Conservation (phyloP, 1,284 basidiomycete species). For the Cryptococcus hybrid region DNA sequence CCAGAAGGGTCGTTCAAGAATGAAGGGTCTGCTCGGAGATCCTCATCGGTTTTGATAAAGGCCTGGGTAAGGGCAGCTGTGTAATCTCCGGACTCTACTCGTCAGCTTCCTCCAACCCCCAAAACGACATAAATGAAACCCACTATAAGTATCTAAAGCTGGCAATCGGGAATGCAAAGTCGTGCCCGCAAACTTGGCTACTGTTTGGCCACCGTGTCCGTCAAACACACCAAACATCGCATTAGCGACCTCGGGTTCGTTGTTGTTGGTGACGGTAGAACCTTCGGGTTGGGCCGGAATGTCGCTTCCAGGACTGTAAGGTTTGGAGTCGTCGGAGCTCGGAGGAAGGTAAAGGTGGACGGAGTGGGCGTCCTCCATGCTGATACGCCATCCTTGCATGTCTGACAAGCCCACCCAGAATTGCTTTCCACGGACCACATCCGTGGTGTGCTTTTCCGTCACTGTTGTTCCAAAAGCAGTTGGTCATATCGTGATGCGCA, state of each 20-base stretch:
- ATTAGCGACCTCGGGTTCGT: slow-evolving; percentile 50
- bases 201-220: slow-evolving; percentile 90
- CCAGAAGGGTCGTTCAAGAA: slow-evolving; percentile 92
- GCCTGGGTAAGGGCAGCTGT: slow-evolving; percentile 77
- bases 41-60: slow-evolving; percentile 93
- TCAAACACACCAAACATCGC: slow-evolving; percentile 96
- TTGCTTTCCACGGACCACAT: slow-evolving; percentile 68
- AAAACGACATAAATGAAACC: slow-evolving; percentile 13
- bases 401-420: slow-evolving; percentile 83
- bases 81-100: slow-evolving; percentile 61
- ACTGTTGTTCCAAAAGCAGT: slow-evolving; percentile 36
- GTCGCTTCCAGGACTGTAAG: slow-evolving; percentile 49
- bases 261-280: slow-evolving; percentile 47
- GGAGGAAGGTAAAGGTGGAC: slow-evolving; percentile 60
- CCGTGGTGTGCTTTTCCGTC: slow-evolving; percentile 78
- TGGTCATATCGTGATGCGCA: too few species aligned
- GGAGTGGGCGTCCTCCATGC: slow-evolving; percentile 99
- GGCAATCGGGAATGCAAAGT: slow-evolving; percentile 81
- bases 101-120: too few species aligned
- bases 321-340: slow-evolving; percentile 9
- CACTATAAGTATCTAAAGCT: slow-evolving; percentile 67
- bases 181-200: slow-evolving; percentile 87
- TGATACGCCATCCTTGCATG: slow-evolving; percentile 99
- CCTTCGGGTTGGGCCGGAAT: slow-evolving; percentile 50
- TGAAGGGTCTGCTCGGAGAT: slow-evolving; percentile 80